Conservation (phyloP, 805 yeast species). For the Cyberlindnera suaveolens region DNA sequence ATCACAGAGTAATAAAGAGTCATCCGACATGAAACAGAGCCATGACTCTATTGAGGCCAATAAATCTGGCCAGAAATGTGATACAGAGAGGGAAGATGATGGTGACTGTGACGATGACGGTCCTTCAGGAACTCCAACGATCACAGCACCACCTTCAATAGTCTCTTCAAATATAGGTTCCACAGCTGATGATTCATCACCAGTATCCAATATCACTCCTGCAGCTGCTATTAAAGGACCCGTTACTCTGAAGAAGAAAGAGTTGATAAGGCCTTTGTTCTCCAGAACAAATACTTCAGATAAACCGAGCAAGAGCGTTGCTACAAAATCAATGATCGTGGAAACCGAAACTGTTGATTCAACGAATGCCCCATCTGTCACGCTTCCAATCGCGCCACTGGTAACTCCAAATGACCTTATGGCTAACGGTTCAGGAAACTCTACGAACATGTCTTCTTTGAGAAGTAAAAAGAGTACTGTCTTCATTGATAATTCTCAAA, state of each 20-base stretch:
- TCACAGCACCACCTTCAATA: slow-evolving; percentile 1
- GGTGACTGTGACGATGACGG: neutral
- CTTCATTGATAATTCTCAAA: slow-evolving; percentile 14
- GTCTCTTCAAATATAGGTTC: neutral
- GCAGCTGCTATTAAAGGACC: slow-evolving; percentile 3
- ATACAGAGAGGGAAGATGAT: neutral
- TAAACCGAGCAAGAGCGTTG: slow-evolving; percentile 10
- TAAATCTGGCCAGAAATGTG: neutral
- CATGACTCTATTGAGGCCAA: neutral
- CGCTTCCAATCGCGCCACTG: slow-evolving; percentile 21
- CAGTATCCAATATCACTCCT: neutral
- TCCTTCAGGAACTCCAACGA: neutral
- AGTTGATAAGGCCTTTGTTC: slow-evolving; percentile 19
- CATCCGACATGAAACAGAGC: too few relatives aligned
- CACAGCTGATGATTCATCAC: neutral
- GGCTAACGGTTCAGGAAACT: slow-evolving; percentile 22
- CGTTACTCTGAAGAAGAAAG: slow-evolving; percentile 11
- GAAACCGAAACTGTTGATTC: slow-evolving; percentile 61
- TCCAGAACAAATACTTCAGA: slow-evolving; percentile 22
- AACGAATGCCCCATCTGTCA: slow-evolving; percentile 22
- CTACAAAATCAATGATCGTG: slow-evolving; percentile 39
- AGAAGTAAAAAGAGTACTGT: slow-evolving; percentile 32
- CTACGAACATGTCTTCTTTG: slow-evolving; percentile 21
- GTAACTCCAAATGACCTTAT: slow-evolving; percentile 11
- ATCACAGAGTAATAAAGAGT: neutral